A percentile compares a stretch with the other conserved stretches of the same genome.
phyloP scores from a whole-genome alignment of 495 filamentous ascomycete genomes.

The Hypoxylon crocopeplum region DNA sequence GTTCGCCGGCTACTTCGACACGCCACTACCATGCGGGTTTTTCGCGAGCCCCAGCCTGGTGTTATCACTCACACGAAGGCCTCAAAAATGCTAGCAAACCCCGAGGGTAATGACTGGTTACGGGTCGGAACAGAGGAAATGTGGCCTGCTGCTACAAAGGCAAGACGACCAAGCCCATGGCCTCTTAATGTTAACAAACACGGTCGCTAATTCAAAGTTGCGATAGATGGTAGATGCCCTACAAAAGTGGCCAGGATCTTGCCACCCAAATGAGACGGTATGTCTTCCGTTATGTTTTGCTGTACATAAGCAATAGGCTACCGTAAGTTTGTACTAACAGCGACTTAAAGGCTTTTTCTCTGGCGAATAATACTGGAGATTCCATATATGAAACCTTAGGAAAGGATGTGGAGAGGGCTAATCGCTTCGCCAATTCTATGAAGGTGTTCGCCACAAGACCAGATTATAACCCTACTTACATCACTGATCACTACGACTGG shows the following conservation, averaged over 20 bases:
- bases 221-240: slow-evolving; percentile 34
- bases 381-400: neutral
- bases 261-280: neutral
- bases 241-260: neutral
- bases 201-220: too few species aligned
- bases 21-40: slow-evolving; percentile 53
- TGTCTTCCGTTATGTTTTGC: neutral
- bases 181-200: too few species aligned
- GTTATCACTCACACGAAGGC: slow-evolving; percentile 50
- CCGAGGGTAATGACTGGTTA: slow-evolving; percentile 41
- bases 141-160: slow-evolving; percentile 15
- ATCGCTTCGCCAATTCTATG: neutral
- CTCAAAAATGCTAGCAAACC: slow-evolving; percentile 40
- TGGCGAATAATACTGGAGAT: neutral
- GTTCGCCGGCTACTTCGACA: slow-evolving; percentile 50
- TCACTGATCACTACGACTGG: slow-evolving; percentile 45
- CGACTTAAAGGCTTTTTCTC: neutral
- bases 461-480: slow-evolving; percentile 38
- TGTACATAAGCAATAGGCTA: too few species aligned
- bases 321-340: too few species aligned
- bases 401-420: neutral
- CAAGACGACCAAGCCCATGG: neutral
- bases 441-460: slow-evolving; percentile 30
- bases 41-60: slow-evolving; percentile 49
- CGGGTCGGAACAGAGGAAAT: slow-evolving; percentile 32